Conservation (phyloP, 139 green algal species). For the Asterochloris sp. region DNA sequence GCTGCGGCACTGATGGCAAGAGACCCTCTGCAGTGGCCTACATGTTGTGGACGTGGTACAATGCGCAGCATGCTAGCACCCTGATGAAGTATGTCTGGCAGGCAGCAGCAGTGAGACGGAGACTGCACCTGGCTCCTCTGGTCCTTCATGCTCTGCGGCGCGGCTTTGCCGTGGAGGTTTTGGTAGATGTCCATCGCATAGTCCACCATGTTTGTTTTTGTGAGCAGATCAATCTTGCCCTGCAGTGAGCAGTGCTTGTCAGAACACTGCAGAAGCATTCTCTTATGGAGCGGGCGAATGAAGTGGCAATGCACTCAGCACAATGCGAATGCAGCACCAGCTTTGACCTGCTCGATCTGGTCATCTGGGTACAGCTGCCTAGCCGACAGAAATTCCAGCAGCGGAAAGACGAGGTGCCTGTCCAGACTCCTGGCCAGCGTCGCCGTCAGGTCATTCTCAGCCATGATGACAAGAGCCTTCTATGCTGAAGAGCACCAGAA, state of each 20-base stretch:
- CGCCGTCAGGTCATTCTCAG: constrained; percentile 59
- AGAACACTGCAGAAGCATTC: constrained; percentile 53
- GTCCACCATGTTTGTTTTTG: constrained; percentile 99
- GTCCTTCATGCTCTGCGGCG: constrained; percentile 35
- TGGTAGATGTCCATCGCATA: constrained; percentile 90
- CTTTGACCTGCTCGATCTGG: constrained; percentile 86
- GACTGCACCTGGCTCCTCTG: constrained; percentile 35
- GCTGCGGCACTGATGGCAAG: too few species aligned
- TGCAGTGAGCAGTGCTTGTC: constrained; percentile 77
- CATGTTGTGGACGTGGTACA: too few species aligned
- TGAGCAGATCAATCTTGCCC: constrained; percentile 93
- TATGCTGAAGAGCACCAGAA: too few species aligned
- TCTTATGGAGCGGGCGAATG: background rate
- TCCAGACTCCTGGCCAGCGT: constrained; percentile 78
- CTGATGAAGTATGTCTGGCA: too few species aligned
- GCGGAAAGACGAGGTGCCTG: constrained; percentile 91
- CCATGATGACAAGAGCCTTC: background rate
- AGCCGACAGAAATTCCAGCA: constrained; percentile 93
- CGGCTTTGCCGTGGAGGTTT: constrained; percentile 44
- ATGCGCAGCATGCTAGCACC: too few species aligned
- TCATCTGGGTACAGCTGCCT: constrained; percentile 78
- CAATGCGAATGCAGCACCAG: too few species aligned
- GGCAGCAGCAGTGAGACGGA: too few species aligned
- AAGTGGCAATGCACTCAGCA: too few species aligned
- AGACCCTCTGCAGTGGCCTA: too few species aligned